These are phyloP conservation scores for Prototheca wickerhamii DNA, from an alignment of 163 green algal species.

Conservation along the genomic window DNA sequence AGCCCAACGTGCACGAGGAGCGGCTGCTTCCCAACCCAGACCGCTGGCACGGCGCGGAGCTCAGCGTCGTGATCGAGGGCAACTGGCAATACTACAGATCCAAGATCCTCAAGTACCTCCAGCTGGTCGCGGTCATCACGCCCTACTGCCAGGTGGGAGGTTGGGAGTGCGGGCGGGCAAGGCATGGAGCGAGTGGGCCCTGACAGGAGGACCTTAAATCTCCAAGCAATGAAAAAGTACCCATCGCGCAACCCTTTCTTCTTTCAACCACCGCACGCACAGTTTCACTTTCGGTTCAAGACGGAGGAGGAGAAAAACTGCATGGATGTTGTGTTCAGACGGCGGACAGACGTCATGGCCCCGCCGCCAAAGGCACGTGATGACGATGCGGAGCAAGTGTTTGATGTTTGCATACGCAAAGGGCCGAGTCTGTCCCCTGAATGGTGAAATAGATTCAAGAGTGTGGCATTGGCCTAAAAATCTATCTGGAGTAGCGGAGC, in stretches of 20 bases:
- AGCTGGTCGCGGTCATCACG: slow-evolving; percentile 95
- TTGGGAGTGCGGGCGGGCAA: not conserved
- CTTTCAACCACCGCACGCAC: not conserved
- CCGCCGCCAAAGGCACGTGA: slow-evolving; percentile 34
- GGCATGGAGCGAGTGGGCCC: not conserved
- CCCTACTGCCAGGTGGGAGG: slow-evolving; percentile 68
- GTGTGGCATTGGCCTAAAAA: not conserved
- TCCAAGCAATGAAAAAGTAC: not conserved
- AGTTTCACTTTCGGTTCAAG: slow-evolving; percentile 72
- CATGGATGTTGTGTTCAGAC: slow-evolving; percentile 49
- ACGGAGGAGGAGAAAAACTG: slow-evolving; percentile 63
- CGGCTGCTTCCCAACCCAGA: slow-evolving; percentile 60
- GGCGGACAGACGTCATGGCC: slow-evolving; percentile 88
- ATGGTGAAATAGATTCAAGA: not conserved
- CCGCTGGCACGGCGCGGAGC: slow-evolving; percentile 70
- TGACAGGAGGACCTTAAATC: not conserved
- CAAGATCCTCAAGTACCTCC: slow-evolving; percentile 82
- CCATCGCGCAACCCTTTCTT: too few relatives aligned
- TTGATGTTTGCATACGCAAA: not conserved
- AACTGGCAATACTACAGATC: slow-evolving; percentile 64
- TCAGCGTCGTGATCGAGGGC: slow-evolving; percentile 73
- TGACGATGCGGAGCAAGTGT: too few relatives aligned
- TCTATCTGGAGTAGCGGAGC: too few relatives aligned
- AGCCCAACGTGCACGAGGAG: slow-evolving; percentile 75
- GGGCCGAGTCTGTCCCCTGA: not conserved